Evolutionary conservation across 2,329 filamentous ascomycete species (phyloP), one percentile per base, ranked within the genome.

Genomic region (Diaporthe citriasiana): DNA sequence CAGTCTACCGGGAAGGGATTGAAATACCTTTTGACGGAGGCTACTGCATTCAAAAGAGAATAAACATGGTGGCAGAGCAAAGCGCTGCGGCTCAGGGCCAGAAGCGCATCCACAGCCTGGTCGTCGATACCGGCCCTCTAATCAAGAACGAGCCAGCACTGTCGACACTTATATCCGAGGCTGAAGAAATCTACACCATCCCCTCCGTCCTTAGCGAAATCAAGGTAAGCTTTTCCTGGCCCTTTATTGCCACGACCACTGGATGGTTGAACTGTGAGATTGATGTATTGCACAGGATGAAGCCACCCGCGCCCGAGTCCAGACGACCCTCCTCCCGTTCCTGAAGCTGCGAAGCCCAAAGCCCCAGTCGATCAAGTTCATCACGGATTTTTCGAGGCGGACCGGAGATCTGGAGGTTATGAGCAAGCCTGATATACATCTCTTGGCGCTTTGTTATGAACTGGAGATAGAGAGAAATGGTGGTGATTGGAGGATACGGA

Each of bases 61-160:
- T n/a, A 4, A 53, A 30, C 3, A 71, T 71, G 69, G 22, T 35
- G 15, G 38, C 56, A 40, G 45, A 71, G 33, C 53, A 59, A 25
- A 53, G 56, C 45, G 35, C 56, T 25, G 42, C 45, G 69, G 69
- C 45, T 35, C 56, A 63, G 9, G 35, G 69, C 69, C 75, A 19
- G 77, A 98, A 95, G 81, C 89, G 92, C 0, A 91, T 97, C 66
- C 92, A 97, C 85, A 93, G 93, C 71, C 90, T 98, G 69, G 89
- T 98, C 38, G 89, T 99, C 77, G 97, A 99, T 81, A 93, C 97
- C 4, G 96, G 95, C 35, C 95, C 96, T 10, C 91, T 99, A 75
- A 95, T 99, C 82, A 96, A 96, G 82, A 98, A 98, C 84, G 93
- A 97, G 77, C 95, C 96, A 17, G 87, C 94, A 15, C 90, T 97